Evolutionary conservation across 371 early-diverging fungal species (phyloP).

Genomic region (Syncephalastrum racemosum): DNA sequence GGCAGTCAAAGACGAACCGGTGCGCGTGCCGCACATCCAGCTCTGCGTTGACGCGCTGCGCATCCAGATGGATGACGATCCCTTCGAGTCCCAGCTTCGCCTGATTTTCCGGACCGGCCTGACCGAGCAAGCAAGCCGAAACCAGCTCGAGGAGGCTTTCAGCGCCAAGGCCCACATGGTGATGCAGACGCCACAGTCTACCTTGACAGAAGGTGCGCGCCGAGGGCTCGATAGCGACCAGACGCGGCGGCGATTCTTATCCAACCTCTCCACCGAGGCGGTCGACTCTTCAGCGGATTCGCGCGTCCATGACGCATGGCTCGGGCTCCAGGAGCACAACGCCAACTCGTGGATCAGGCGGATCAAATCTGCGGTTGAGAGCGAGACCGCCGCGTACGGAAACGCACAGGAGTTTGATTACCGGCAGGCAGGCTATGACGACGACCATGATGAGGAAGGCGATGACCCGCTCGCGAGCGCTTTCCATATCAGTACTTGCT

Average conservation of each 20-base stretch:
- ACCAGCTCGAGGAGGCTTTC: constrained; percentile 58
- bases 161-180: constrained; percentile 51
- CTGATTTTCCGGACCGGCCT: constrained; percentile 52
- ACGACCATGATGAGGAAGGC: constrained; percentile 9
- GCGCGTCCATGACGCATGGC: constrained; percentile 55
- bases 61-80: constrained; percentile 54
- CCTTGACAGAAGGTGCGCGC: constrained; percentile 6
- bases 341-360: constrained; percentile 53
- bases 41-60: constrained; percentile 28
- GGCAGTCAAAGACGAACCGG: constrained; percentile 21
- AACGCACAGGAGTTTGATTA: constrained; percentile 17
- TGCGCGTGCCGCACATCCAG: constrained; percentile 25
- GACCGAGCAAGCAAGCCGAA: constrained; percentile 50
- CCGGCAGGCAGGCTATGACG: constrained; percentile 18
- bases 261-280: background rate
- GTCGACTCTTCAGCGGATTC: constrained; percentile 17
- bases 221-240: constrained; percentile 17
- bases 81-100: constrained; percentile 56
- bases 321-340: constrained; percentile 59
- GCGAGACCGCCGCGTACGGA: constrained; percentile 25
- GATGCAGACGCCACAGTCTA: constrained; percentile 13
- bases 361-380: constrained; percentile 24
- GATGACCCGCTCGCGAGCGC: constrained; percentile 6
- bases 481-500: constrained; percentile 28
- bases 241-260: constrained; percentile 13